Conservation (phyloP, 2,329 filamentous ascomycete genomes). For the Venturia aucupariae region DNA sequence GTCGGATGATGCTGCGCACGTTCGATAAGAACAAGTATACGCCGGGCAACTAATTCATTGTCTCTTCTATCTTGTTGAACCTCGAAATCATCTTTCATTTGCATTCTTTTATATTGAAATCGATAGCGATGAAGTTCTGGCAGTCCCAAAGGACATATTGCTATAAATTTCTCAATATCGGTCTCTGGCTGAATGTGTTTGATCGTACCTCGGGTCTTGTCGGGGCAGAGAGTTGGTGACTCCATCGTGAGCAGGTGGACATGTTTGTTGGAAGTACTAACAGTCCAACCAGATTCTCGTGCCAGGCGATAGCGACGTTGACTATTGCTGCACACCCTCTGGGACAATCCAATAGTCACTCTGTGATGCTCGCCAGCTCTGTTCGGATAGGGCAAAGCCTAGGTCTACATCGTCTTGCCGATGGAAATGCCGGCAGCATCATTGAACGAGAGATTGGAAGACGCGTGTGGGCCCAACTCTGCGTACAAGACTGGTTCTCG, state of each 20-base stretch:
- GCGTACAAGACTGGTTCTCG: constrained; percentile 35
- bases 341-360: constrained; percentile 40
- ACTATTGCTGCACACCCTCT: constrained; percentile 43
- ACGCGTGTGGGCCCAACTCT: constrained; percentile 10
- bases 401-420: constrained; percentile 34
- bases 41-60: no score
- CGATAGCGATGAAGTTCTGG: no score
- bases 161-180: no score
- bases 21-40: neutral
- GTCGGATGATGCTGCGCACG: neutral
- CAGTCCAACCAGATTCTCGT: constrained; percentile 22
- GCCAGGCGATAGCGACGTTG: constrained; percentile 39
- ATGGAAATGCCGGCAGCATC: constrained; percentile 20
- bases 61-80: no score
- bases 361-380: constrained; percentile 36
- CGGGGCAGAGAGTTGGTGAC: no score
- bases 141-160: no score
- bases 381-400: constrained; percentile 40
- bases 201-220: no score
- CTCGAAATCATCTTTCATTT: no score
- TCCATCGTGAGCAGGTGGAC: neutral
- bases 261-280: neutral
- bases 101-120: no score
- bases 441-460: constrained; percentile 7
- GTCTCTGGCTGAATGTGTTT: no score